A percentile compares a stretch with the other conserved stretches of the same genome.
Conservation (phyloP, 352 stramenopile genomes). For the Globisporangium takayamanum region DNA sequence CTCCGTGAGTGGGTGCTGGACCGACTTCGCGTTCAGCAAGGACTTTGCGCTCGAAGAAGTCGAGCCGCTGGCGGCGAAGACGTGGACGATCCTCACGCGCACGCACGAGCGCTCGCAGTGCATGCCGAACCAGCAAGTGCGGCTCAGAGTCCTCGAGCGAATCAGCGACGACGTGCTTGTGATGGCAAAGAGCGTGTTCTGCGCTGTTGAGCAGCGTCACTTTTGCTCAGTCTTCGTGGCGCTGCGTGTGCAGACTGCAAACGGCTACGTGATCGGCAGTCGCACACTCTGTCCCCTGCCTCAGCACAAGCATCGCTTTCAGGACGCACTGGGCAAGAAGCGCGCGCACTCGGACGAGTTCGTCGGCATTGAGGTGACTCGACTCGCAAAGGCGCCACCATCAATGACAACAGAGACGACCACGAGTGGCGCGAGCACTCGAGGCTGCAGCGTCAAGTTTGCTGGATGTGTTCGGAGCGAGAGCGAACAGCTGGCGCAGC, state of each 20-base stretch:
- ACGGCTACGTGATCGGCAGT: constrained; percentile 16
- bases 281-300: constrained; percentile 20
- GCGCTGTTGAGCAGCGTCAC: constrained; percentile 8
- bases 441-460: constrained; percentile 20
- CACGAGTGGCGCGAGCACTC: not conserved
- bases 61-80: constrained; percentile 17
- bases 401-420: not conserved
- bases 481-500: constrained; percentile 17
- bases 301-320: constrained; percentile 5
- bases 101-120: not conserved
- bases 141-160: constrained; percentile 26
- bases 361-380: constrained; percentile 16
- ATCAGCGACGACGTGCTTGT: constrained; percentile 17
- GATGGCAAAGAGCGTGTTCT: constrained; percentile 14
- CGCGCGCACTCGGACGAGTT: constrained; percentile 15
- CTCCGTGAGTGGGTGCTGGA: constrained; percentile 24
- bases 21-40: constrained; percentile 35
- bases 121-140: constrained; percentile 19
- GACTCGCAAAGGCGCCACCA: not conserved
- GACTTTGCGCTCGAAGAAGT: constrained; percentile 25
- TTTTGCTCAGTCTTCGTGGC: constrained; percentile 1
- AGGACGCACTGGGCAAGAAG: constrained; percentile 11
- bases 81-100: constrained; percentile 21
- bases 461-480: constrained; percentile 16
- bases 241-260: constrained; percentile 4